phyloP scores from a whole-genome alignment of 2,329 filamentous ascomycete species.

The Teratosphaeria destructans region DNA sequence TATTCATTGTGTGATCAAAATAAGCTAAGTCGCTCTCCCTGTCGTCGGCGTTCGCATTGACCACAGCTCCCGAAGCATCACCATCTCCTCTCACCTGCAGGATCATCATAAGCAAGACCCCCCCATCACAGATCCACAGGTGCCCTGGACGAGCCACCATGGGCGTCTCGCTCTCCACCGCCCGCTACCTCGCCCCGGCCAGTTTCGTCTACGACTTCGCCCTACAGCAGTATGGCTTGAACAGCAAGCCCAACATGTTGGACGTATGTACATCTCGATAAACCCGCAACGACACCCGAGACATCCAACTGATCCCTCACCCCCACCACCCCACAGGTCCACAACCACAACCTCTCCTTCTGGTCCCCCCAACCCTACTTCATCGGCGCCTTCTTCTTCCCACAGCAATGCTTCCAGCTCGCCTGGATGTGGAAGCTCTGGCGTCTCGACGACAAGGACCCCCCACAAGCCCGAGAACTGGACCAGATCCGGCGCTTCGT shows the following conservation, averaged over 20 bases:
- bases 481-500: conserved; percentile 44
- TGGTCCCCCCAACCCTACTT: conserved; percentile 50
- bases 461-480: conserved; percentile 32
- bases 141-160: conserved; percentile 25
- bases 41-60: too few relatives aligned
- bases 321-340: conserved; percentile 11
- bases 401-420: conserved; percentile 49
- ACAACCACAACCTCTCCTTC: conserved; percentile 48
- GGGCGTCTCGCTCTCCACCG: conserved; percentile 45
- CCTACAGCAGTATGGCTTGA: conserved; percentile 50
- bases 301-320: not conserved
- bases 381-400: conserved; percentile 52
- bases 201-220: conserved; percentile 49
- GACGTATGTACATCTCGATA: conserved; percentile 27
- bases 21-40: too few relatives aligned
- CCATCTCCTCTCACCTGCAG: too few relatives aligned
- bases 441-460: conserved; percentile 35
- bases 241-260: conserved; percentile 48
- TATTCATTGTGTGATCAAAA: too few relatives aligned
- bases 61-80: too few relatives aligned
- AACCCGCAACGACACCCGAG: not conserved
- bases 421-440: conserved; percentile 48
- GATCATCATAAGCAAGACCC: too few relatives aligned
- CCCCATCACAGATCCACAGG: too few relatives aligned
- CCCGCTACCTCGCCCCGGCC: conserved; percentile 43